Percentiles rank a stretch among this genome's conserved stretches.
Evolutionary conservation across 176 grass and related monocot genomes (phyloP).

Genomic region (Secale cereale): DNA sequence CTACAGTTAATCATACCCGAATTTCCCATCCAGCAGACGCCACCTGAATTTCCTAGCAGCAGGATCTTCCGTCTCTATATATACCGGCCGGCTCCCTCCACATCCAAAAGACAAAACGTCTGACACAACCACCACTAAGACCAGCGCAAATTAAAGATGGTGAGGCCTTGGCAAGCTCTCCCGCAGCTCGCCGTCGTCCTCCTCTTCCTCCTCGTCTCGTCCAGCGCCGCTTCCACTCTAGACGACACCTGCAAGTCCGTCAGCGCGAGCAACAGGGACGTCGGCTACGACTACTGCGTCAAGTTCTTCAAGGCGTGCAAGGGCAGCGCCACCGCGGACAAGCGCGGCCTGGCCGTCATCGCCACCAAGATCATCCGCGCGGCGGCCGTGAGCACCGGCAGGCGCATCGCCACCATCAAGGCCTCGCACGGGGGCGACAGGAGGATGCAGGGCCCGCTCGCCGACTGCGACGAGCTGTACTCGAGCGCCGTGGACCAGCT

Average conservation of each 20-base stretch:
- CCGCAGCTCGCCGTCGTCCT: not conserved
- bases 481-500: slow-evolving; percentile 5
- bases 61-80: not conserved
- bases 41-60: not conserved
- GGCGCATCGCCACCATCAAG: slow-evolving; percentile 38
- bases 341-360: slow-evolving; percentile 41
- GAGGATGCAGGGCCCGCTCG: slow-evolving; percentile 8
- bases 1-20: not conserved
- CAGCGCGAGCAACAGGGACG: not conserved
- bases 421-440: slow-evolving; percentile 33
- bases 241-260: slow-evolving; percentile 60
- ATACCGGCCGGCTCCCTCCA: not conserved
- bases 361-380: slow-evolving; percentile 16
- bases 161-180: slow-evolving; percentile 15
- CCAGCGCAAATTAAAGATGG: not conserved
- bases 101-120: not conserved
- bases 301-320: slow-evolving; percentile 42
- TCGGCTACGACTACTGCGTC: slow-evolving; percentile 49
- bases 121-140: not conserved
- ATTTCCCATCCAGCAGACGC: not conserved
- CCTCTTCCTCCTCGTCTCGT: not conserved
- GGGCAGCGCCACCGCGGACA: slow-evolving; percentile 28
- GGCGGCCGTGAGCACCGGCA: not conserved
- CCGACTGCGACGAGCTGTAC: slow-evolving; percentile 41
- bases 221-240: slow-evolving; percentile 11